Conservation (phyloP, 2,329 filamentous ascomycete genomes). For the Fusarium poae region DNA sequence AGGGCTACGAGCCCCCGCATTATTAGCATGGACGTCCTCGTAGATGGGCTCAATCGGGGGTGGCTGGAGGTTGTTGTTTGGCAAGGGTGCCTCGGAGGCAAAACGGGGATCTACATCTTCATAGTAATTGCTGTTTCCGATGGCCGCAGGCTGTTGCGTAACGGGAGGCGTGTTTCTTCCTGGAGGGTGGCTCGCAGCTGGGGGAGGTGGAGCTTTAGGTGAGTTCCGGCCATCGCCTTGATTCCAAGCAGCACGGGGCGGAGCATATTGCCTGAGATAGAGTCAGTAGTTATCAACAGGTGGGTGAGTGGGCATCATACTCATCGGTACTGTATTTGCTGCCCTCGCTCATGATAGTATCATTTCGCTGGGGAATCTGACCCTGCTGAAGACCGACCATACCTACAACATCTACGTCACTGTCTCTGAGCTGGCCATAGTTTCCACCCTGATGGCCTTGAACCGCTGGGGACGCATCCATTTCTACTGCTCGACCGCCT, state of each 20-base stretch:
- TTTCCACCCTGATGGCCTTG: slow-evolving; percentile 59
- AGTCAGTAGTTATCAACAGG: slow-evolving; percentile 6
- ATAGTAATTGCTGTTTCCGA: slow-evolving; percentile 73
- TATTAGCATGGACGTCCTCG: slow-evolving; percentile 71
- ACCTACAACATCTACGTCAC: slow-evolving; percentile 78
- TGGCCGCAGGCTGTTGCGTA: slow-evolving; percentile 43
- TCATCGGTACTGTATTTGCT: slow-evolving; percentile 81
- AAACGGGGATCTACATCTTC: slow-evolving; percentile 95
- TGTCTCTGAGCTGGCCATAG: slow-evolving; percentile 67
- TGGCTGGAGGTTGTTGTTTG: slow-evolving; percentile 46
- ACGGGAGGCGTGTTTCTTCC: slow-evolving; percentile 54
- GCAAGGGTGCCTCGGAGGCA: slow-evolving; percentile 60
- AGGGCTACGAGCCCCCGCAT: slow-evolving; percentile 73
- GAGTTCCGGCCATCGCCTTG: slow-evolving; percentile 59
- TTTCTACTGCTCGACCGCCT: slow-evolving; percentile 79
- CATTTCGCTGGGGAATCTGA: slow-evolving; percentile 56
- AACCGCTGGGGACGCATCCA: slow-evolving; percentile 75
- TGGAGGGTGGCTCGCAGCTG: slow-evolving; percentile 54
- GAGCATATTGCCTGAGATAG: slow-evolving; percentile 62
- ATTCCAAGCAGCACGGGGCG: slow-evolving; percentile 69
- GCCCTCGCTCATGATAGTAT: slow-evolving; percentile 71
- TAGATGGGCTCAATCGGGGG: slow-evolving; percentile 61
- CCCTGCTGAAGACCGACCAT: slow-evolving; percentile 79
- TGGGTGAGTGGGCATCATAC: slow-evolving; percentile 60
- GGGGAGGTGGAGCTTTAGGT: slow-evolving; percentile 62